Conservation (phyloP, 169 alveolate genomes). For the Cryptosporidium sp. region DNA sequence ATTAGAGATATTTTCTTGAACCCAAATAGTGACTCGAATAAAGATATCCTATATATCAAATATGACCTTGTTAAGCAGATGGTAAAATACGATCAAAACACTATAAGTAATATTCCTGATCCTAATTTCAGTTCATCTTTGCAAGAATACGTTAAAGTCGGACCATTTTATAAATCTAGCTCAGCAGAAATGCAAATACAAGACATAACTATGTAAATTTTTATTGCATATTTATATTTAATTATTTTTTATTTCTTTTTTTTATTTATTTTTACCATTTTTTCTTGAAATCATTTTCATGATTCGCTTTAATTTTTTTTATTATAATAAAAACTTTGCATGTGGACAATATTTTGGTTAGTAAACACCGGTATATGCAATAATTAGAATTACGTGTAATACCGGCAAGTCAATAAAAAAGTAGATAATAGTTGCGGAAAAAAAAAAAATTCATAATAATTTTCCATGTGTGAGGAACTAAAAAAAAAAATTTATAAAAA, state of each 20-base stretch:
- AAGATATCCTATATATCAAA: slow-evolving; percentile 39
- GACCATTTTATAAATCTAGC: slow-evolving; percentile 44
- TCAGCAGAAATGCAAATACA: slow-evolving; percentile 59
- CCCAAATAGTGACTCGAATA: slow-evolving; percentile 50
- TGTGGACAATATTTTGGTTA: slow-evolving; percentile 13
- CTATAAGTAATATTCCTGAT: slow-evolving; percentile 18
- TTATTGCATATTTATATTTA: background rate
- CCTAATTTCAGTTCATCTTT: slow-evolving; percentile 6
- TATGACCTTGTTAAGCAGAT: slow-evolving; percentile 62
- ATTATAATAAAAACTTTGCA: background rate
- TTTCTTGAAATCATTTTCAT: background rate
- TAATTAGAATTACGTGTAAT: background rate
- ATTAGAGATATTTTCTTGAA: slow-evolving; percentile 36
- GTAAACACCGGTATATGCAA: slow-evolving; percentile 16
- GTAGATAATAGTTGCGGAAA: background rate
- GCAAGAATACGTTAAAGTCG: slow-evolving; percentile 34
- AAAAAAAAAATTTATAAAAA: too few relatives aligned
- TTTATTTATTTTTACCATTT: background rate
- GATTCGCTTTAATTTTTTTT: background rate
- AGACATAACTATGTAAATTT: slow-evolving; percentile 1
- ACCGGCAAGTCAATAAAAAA: slow-evolving; percentile 19
- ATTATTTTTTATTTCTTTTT: background rate
- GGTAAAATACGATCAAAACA: slow-evolving; percentile 12
- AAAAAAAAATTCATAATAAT: background rate
- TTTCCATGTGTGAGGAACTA: background rate